These are phyloP conservation scores for Jacaranda copaia DNA, from an alignment of 257 asterid genomes.

Conservation along the genomic window DNA sequence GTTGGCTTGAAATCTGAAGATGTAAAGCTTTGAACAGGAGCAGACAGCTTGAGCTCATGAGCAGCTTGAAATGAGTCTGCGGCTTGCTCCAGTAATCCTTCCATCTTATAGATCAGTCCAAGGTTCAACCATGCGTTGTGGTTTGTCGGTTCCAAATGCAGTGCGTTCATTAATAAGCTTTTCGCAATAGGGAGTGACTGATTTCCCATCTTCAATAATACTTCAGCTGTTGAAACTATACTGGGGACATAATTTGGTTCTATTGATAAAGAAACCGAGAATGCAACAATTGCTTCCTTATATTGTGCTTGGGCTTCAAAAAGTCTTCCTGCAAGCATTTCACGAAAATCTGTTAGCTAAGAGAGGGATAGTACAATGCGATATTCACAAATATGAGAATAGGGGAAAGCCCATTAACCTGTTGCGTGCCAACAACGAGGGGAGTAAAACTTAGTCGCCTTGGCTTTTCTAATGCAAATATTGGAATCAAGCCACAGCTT, in stretches of 20 bases:
- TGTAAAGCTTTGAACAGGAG: slow-evolving; percentile 67
- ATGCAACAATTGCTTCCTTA: slow-evolving; percentile 77
- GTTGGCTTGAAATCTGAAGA: neutral
- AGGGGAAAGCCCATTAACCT: slow-evolving; percentile 51
- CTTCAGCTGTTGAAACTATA: slow-evolving; percentile 75
- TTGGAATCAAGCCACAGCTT: slow-evolving; percentile 74
- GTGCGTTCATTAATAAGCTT: slow-evolving; percentile 81
- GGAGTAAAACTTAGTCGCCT: slow-evolving; percentile 49
- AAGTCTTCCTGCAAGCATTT: slow-evolving; percentile 55
- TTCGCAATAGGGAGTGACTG: slow-evolving; percentile 64
- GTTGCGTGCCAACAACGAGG: slow-evolving; percentile 77
- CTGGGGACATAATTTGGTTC: slow-evolving; percentile 85
- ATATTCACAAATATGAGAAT: slow-evolving; percentile 1
- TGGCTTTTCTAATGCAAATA: slow-evolving; percentile 67
- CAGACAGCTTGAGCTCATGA: slow-evolving; percentile 80
- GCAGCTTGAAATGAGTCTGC: slow-evolving; percentile 94
- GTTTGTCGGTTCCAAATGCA: slow-evolving; percentile 79
- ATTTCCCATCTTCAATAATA: slow-evolving; percentile 58
- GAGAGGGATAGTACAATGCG: neutral
- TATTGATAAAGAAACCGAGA: slow-evolving; percentile 64
- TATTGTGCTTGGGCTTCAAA: slow-evolving; percentile 55
- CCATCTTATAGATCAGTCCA: slow-evolving; percentile 67
- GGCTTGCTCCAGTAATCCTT: slow-evolving; percentile 75
- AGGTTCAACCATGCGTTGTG: slow-evolving; percentile 80
- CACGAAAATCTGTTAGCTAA: slow-evolving; percentile 2